Base-by-base conservation (phyloP, 805 yeast genomes). In the Ogataea degrootiae region DNA sequence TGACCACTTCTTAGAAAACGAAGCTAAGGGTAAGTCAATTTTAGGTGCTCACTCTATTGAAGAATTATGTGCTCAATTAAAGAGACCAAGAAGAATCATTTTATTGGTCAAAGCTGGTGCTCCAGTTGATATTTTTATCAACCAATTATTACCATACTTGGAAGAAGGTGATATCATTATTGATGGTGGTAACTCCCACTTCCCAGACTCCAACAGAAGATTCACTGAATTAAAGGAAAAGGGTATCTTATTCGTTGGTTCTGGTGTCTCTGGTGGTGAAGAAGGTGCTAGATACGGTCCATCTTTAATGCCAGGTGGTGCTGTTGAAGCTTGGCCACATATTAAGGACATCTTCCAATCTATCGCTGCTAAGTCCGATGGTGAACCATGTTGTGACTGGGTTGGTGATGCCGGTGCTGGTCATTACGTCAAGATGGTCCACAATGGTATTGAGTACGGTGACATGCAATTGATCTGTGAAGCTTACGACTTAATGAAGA, bases 341-440 rank as follows among this genome's bases (percentile, higher is more conserved):
- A 87, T 92, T 68, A 92, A 92, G 83, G 84, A 82, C 54, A 94
- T 92, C 66, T 90, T 92, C 89, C 99, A 92, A 76, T 81, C 91
- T 47, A 87, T 94, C 63, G 76, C 97, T 47, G 98, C 99, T 69
- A 90, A 92, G 79, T 72, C 96, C 53, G 97, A 94, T 67, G 97
- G 96, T 63, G 97, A 94, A 77, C 97, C 99, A 68, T 92, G 99
- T 77, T 92, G 99, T 77, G 99, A 92, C 82, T 92, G 99, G 99
- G 97, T 92, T 62, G 99, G 99, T 66, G 96, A 92, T 61, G 96
- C 96, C 52, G 99, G 99, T 72, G 83, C 98, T 41, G 99, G 99
- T 66, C 99, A 92, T 75, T 92, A 85, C 75, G 98, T 92, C 69
- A 92, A 92, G 80, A 94, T 94, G 99, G 98, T 94, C 57, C 99